phyloP scores from a whole-genome alignment of 352 stramenopile species.

The Pythium aphanidermatum region DNA sequence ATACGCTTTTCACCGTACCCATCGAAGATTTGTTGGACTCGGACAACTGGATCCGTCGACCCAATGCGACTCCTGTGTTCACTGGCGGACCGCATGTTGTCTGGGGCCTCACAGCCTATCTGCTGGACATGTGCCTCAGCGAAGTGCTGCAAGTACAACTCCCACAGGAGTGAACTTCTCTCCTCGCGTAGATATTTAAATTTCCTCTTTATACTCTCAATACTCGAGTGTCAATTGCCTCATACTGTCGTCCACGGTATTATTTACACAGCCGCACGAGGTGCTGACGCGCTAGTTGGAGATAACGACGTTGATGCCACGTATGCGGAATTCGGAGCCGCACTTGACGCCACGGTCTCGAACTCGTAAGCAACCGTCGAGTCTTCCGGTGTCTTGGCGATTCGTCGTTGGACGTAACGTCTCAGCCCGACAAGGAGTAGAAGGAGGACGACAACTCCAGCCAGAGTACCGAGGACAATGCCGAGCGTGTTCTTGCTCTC shows the following conservation, averaged over 20 bases:
- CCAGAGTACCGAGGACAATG: slow-evolving; percentile 5
- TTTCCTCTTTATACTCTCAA: no score
- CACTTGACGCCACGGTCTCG: slow-evolving; percentile 4
- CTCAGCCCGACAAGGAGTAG: slow-evolving; percentile 1
- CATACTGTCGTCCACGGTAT: background rate
- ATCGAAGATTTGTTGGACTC: slow-evolving; percentile 83
- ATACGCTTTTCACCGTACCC: slow-evolving; percentile 94
- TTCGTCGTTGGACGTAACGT: slow-evolving; percentile 3
- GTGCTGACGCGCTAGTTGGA: no score
- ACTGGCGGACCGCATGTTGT: slow-evolving; percentile 93
- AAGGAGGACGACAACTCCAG: slow-evolving; percentile 3
- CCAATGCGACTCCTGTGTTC: slow-evolving; percentile 90
- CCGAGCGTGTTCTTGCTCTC: background rate
- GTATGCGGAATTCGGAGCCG: no score
- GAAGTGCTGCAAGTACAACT: slow-evolving; percentile 50
- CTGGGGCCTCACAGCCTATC: slow-evolving; percentile 96
- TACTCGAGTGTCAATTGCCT: slow-evolving; percentile 5
- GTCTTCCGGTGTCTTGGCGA: slow-evolving; percentile 1
- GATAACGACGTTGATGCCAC: no score
- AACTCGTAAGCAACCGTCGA: slow-evolving; percentile 7
- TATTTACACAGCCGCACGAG: background rate
- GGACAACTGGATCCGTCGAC: slow-evolving; percentile 72
- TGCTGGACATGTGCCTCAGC: slow-evolving; percentile 87
- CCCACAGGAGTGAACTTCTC: background rate
- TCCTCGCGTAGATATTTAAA: slow-evolving; percentile 9